Percentiles rank a stretch among this genome's conserved stretches.
Evolutionary conservation across 2,329 filamentous ascomycete genomes (phyloP).

Genomic region (Penicillium sp.): DNA sequence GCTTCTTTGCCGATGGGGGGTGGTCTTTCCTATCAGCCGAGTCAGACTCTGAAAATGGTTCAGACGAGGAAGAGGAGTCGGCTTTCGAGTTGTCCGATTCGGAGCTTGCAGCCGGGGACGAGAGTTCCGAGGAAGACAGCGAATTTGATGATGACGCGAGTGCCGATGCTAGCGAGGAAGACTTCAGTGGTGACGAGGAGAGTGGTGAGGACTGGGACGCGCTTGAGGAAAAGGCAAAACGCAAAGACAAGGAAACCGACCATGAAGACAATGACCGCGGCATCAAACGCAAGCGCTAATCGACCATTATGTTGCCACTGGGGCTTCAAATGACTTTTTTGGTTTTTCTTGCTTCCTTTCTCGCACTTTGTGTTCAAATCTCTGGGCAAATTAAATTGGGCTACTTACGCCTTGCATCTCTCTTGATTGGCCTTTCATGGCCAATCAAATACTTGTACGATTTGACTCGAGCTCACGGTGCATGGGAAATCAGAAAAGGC

Average conservation of each 20-base stretch:
- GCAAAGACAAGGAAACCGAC: constrained; percentile 59
- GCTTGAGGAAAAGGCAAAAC: constrained; percentile 78
- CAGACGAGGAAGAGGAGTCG: constrained; percentile 80
- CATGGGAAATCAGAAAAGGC: neutral
- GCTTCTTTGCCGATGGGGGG: constrained; percentile 92
- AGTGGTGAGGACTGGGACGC: constrained; percentile 94
- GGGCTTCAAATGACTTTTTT: neutral
- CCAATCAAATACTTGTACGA: neutral
- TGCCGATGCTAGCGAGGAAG: constrained; percentile 65
- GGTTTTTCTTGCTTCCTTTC: neutral
- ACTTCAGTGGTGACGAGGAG: constrained; percentile 63
- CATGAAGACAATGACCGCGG: constrained; percentile 58
- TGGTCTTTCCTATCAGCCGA: constrained; percentile 91
- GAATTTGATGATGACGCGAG: constrained; percentile 92
- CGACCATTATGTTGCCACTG: neutral
- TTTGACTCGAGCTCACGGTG: neutral
- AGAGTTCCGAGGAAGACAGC: constrained; percentile 81
- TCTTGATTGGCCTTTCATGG: neutral
- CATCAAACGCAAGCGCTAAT: constrained; percentile 72
- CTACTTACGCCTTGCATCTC: neutral
- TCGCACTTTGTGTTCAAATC: neutral
- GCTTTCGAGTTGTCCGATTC: constrained; percentile 89
- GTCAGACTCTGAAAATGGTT: constrained; percentile 77
- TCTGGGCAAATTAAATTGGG: neutral
- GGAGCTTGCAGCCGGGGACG: constrained; percentile 71